These are phyloP conservation scores for Microsporum ferrugineum DNA, from an alignment of 2,329 filamentous ascomycete genomes.

Conservation along the genomic window DNA sequence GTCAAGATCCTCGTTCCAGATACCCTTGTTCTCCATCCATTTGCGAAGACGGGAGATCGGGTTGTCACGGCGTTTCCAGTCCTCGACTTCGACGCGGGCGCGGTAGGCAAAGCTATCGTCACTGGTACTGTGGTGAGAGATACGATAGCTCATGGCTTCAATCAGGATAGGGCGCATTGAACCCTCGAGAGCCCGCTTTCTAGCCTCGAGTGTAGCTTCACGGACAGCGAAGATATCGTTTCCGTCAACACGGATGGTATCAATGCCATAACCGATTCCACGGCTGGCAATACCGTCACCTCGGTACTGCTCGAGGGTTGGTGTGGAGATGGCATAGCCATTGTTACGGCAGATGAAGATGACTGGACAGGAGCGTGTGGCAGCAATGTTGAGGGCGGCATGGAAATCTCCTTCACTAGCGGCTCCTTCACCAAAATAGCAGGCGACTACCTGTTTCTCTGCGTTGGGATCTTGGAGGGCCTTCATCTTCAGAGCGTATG, in stretches of 20 bases:
- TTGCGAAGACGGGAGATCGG: constrained; percentile 75
- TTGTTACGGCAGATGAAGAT: constrained; percentile 91
- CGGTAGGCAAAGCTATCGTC: constrained; percentile 97
- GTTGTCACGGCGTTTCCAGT: constrained; percentile 86
- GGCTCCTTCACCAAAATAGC: constrained; percentile 84
- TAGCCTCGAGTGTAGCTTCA: constrained; percentile 65
- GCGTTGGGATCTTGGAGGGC: constrained; percentile 57
- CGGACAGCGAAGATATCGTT: constrained; percentile 86
- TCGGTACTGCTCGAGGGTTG: constrained; percentile 80
- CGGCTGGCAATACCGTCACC: constrained; percentile 83
- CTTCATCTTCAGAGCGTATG: constrained; percentile 78
- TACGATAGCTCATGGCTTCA: constrained; percentile 96
- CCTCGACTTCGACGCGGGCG: constrained; percentile 81
- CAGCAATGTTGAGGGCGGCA: constrained; percentile 79
- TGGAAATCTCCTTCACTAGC: constrained; percentile 89
- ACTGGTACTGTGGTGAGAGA: constrained; percentile 90
- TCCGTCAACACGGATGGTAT: constrained; percentile 84
- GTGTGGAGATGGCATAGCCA: constrained; percentile 81
- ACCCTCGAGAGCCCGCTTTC: constrained; percentile 63
- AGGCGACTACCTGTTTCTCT: constrained; percentile 59
- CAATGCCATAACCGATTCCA: constrained; percentile 84
- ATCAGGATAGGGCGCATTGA: constrained; percentile 77
- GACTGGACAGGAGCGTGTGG: constrained; percentile 74
- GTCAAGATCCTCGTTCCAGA: constrained; percentile 80
- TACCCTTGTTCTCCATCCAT: constrained; percentile 71